Conservation (phyloP, 441 rosid species). For the Gossypium laxum region DNA sequence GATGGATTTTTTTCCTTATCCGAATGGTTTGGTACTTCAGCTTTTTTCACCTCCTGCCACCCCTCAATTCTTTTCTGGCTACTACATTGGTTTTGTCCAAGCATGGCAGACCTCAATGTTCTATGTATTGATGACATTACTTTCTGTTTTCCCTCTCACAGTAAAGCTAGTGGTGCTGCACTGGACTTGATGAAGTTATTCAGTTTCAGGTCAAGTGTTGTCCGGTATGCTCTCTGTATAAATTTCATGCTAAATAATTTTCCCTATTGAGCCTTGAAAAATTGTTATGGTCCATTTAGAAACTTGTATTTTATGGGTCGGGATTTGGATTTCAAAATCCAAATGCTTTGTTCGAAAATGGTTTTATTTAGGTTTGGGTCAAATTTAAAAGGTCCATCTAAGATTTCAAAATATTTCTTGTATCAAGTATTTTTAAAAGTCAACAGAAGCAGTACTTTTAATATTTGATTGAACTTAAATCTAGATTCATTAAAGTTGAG, state of each 20-base stretch:
- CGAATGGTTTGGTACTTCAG: not conserved
- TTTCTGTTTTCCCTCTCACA: conserved; percentile 17
- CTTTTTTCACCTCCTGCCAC: not conserved
- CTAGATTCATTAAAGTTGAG: not conserved
- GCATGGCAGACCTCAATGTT: not conserved
- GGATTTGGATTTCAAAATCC: not conserved
- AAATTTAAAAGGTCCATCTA: not conserved
- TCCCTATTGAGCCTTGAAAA: not conserved
- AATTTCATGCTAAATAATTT: not conserved
- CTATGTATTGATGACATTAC: conserved; percentile 7
- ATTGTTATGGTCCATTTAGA: not conserved
- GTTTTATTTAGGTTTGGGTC: not conserved
- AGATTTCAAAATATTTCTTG: not conserved
- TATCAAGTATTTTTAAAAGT: not conserved
- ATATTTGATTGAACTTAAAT: not conserved
- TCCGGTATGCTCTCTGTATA: conserved; percentile 39
- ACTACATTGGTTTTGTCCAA: not conserved
- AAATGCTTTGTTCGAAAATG: not conserved
- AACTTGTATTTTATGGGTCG: not conserved
- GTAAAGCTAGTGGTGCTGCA: conserved; percentile 61
- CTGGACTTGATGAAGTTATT: conserved; percentile 76
- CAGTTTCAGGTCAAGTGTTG: conserved; percentile 62
- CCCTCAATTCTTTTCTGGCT: not conserved
- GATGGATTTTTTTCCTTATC: not conserved
- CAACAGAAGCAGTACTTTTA: not conserved